These are phyloP conservation scores for Heteromeles arbutifolia DNA, from an alignment of 306 rosid species.

Conservation along the genomic window DNA sequence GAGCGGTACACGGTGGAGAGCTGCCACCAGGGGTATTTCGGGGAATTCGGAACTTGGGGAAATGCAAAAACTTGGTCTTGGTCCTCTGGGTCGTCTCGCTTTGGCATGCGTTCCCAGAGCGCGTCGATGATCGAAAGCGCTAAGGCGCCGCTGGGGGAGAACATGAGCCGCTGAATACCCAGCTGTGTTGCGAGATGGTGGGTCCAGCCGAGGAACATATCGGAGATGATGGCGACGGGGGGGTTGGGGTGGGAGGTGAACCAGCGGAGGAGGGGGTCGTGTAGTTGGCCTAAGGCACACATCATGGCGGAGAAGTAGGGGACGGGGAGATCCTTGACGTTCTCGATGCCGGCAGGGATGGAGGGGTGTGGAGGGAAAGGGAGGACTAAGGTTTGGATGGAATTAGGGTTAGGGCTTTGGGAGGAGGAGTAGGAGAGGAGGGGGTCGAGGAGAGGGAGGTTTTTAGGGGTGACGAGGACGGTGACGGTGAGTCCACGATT, in stretches of 20 bases:
- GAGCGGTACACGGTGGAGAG: constrained; percentile 33
- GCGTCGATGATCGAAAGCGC: constrained; percentile 25
- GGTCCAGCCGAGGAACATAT: constrained; percentile 54
- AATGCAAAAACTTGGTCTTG: constrained; percentile 29
- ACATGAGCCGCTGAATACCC: constrained; percentile 24
- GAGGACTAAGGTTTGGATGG: constrained; percentile 13
- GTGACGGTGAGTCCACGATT: constrained; percentile 9
- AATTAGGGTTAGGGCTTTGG: neutral
- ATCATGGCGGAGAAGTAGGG: constrained; percentile 14
- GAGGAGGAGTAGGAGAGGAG: constrained; percentile 4
- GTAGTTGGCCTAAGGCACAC: constrained; percentile 23
- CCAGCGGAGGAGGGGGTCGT: constrained; percentile 17
- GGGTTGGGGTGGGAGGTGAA: constrained; percentile 30
- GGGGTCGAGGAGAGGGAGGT: constrained; percentile 16
- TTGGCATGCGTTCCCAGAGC: constrained; percentile 24
- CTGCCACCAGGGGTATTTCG: constrained; percentile 60
- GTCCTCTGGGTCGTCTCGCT: neutral
- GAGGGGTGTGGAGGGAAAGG: constrained; percentile 42
- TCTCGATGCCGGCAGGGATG: constrained; percentile 40
- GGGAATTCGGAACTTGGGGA: constrained; percentile 24
- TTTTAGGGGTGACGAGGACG: constrained; percentile 20
- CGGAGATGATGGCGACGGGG: constrained; percentile 36
- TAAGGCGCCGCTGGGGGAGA: constrained; percentile 42
- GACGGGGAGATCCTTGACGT: constrained; percentile 32
- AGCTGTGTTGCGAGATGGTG: constrained; percentile 34